Conservation (phyloP, 2,329 filamentous ascomycete genomes). For the Stemphylium lycopersici region DNA sequence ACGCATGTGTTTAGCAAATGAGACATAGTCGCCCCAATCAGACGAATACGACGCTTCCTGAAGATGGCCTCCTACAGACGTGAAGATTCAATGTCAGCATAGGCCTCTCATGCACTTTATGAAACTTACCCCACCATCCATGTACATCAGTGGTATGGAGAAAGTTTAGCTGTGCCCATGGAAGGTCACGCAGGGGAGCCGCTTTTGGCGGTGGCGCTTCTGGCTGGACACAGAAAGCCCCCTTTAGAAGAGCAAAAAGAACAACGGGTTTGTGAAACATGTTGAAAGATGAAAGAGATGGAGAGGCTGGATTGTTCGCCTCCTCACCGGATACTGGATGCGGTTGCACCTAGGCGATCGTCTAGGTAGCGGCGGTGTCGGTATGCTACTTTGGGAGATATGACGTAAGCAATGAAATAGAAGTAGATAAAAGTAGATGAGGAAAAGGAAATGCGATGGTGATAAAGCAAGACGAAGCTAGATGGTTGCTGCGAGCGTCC, state of each 20-base stretch:
- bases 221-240: slow-evolving; percentile 69
- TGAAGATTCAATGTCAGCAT: no score
- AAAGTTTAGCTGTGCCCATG: slow-evolving; percentile 93
- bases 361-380: slow-evolving; percentile 20
- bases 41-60: slow-evolving; percentile 78
- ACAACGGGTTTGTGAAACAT: slow-evolving; percentile 27
- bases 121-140: slow-evolving; percentile 91
- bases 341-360: slow-evolving; percentile 21
- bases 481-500: slow-evolving; percentile 6
- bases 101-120: slow-evolving; percentile 48
- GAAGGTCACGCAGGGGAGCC: slow-evolving; percentile 81
- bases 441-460: not conserved
- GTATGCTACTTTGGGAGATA: slow-evolving; percentile 9
- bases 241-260: slow-evolving; percentile 40
- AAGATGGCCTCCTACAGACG: no score
- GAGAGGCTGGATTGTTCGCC: not conserved
- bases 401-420: not conserved
- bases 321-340: not conserved
- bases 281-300: slow-evolving; percentile 6
- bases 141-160: slow-evolving; percentile 91
- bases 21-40: slow-evolving; percentile 98
- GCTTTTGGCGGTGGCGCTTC: slow-evolving; percentile 77
- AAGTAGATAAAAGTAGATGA: not conserved
- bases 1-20: slow-evolving; percentile 83
- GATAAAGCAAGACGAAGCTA: not conserved